Base-by-base conservation (phyloP, 805 yeast species). In the Maudiozyma pseudohumilis region DNA sequence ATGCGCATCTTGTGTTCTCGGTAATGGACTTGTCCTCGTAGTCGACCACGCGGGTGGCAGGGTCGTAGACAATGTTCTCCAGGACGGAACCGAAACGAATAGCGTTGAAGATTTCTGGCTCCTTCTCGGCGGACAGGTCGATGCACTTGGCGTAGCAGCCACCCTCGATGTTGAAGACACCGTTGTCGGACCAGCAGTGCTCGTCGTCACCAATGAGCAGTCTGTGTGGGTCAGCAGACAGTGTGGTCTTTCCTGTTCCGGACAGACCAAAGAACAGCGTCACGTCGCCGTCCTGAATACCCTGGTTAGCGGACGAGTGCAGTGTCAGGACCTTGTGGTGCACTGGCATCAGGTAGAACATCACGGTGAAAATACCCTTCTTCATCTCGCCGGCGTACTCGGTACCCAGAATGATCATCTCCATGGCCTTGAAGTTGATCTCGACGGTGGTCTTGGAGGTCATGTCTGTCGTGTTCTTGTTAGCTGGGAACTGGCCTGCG, bases 341-440 rank as follows among this genome's bases (percentile, higher is more conserved):
- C 52, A 92, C 80, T 40, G 98, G 98, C 96, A 88, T 88, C 64
- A 92, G 72, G 73, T 89, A 89, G 70, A 92, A 89, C 98, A 89
- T 89, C 44, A 89, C 97, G 17, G 97, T 87, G 75, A 89, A 87
- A 56, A 89, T 87, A 70, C 98, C 98, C 72, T 89, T 89, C 74
- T 89, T 89, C 98, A 89, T 89, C 72, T 89, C 98, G 57, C 98
- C 98, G 39, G 98, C 98, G 60, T 89, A 89, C 71, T 89, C 98
- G 32, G 97, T 89, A 66, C 98, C 98, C 53, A 92, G 73, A 57
- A 89, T 92, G 47, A 89, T 87, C 98, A 92, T 89, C 70, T 92
- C 98, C 96, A 88, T 88, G 50, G 76, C 86, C 69, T 87, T 83
- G 74, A 89, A 89, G 69, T 89, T 89, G 60, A 89, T 87, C 67